Evolutionary conservation across 305 asterid species (phyloP).

Genomic region (Striga hermonthica): DNA sequence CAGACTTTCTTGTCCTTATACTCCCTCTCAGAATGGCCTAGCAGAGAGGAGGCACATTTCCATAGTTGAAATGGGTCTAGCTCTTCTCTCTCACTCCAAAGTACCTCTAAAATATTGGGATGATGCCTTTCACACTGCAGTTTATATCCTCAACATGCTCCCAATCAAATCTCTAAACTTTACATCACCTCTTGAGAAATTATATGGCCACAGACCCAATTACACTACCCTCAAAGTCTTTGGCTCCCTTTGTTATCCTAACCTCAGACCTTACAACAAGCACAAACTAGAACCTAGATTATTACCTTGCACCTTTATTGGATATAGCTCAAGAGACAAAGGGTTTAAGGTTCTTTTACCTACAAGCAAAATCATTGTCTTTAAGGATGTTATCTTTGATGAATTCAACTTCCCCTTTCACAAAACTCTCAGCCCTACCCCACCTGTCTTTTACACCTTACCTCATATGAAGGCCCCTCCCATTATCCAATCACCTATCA

Average conservation of each 20-base stretch:
- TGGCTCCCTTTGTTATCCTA: not conserved
- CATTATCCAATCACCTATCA: not conserved
- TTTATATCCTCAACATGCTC: not conserved
- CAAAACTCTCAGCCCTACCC: not conserved
- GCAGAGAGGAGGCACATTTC: not conserved
- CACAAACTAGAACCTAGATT: not conserved
- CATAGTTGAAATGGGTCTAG: not conserved
- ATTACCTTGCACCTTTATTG: not conserved
- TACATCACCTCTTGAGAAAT: not conserved
- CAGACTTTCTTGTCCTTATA: not conserved
- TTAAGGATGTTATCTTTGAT: not conserved
- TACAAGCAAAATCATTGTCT: not conserved
- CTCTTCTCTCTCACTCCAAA: not conserved
- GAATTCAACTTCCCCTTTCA: not conserved
- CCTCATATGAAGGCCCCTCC: not conserved
- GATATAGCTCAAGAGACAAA: not conserved
- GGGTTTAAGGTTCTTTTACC: not conserved
- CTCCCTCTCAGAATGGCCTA: not conserved
- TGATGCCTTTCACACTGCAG: not conserved
- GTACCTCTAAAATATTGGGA: not conserved
- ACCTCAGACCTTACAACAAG: not conserved
- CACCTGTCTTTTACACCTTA: not conserved
- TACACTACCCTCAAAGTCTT: not conserved
- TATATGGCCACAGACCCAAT: not conserved
- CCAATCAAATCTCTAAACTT: not conserved